Evolutionary conservation across 768 basidiomycete species (phyloP), one percentile per base, ranked within the genome.

Genomic region (Termitomyces sp.): DNA sequence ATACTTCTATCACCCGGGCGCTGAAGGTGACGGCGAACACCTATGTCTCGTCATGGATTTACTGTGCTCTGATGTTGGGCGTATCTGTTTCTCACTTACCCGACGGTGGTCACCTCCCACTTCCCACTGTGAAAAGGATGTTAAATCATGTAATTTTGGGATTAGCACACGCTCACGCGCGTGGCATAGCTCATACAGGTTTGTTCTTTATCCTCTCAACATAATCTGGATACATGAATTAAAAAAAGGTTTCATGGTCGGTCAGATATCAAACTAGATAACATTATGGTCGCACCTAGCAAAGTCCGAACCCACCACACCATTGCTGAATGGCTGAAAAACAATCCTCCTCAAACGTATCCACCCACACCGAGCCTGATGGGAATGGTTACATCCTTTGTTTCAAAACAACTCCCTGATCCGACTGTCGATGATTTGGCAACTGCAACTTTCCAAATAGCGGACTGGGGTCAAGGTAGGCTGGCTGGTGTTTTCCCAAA

Each of bases 261-360:
- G 19, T 23, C 69, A 27, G 69, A 70, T 62, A 41, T 71, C n/a
- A 70, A 70, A 46, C 61, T 41, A 40, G 69, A 69, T 61, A 70
- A 71, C 50, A 67, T 71, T 37, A 49, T 69, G 25, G 65, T 68
- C 55, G 43, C 38, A 56, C 63, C 10, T n/a, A n/a, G n/a, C n/a
- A n/a, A n/a, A n/a, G n/a, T n/a, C 14, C 25, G 17, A 27, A 29
- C 6, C 12, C 16, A 9, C 8, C 3, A 25, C 16, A 25, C 45
- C 8, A 14, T 46, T 19, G 7, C 16, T 17, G 27, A 46, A 23
- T 46, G 45, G 45, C 23, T 46, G 6, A 8, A 46, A 17, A 2
- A 17, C 16, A 46, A 46, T 29, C 45, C 45, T 46, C 45, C 45
- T 46, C 25, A 29, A 25, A 46, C 45, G 27, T 25, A 46, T 17